Evolutionary conservation across 305 asterid species (phyloP).

Genomic region (Fraxinus xanthoxyloides): DNA sequence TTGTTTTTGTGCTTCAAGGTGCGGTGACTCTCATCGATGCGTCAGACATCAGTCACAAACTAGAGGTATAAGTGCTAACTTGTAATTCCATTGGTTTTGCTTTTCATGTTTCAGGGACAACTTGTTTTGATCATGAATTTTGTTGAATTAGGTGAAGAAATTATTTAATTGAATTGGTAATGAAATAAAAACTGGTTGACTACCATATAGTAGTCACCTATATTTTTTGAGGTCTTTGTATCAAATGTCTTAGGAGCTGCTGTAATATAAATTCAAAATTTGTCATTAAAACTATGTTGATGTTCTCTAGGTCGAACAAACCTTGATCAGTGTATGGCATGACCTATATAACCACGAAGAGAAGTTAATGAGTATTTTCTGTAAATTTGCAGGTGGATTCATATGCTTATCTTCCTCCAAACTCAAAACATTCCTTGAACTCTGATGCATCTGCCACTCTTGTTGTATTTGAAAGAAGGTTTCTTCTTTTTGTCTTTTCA

Average conservation of each 20-base stretch:
- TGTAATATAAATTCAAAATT: constrained; percentile 6
- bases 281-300: background rate
- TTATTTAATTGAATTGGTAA: background rate
- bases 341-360: background rate
- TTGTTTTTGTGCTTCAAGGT: constrained; percentile 79
- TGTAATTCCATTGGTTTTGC: background rate
- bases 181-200: background rate
- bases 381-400: constrained; percentile 73
- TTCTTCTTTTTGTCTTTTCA: constrained; percentile 9
- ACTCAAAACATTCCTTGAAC: constrained; percentile 52
- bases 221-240: background rate
- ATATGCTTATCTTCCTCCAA: constrained; percentile 89
- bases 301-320: constrained; percentile 1
- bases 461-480: constrained; percentile 88
- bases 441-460: constrained; percentile 62
- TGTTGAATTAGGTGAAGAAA: background rate
- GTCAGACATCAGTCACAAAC: constrained; percentile 43
- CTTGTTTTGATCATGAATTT: background rate
- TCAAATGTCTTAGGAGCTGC: constrained; percentile 4
- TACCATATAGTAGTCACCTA: background rate
- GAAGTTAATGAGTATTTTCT: background rate
- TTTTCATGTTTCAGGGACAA: background rate
- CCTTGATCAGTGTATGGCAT: background rate
- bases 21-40: constrained; percentile 49
- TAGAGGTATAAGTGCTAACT: constrained; percentile 40